A percentile compares a stretch with the other conserved stretches of the same genome.
These are phyloP conservation scores for Zea mays DNA, from an alignment of 176 grass and related monocot species.

Conservation along the genomic window Zm-B73-REFERENCE-NAM-5.0 NC_050096.1:285380501-285381000, in stretches of 20 bases:
- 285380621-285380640: slow-evolving; percentile 82
- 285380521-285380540: slow-evolving; percentile 40
- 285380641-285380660: slow-evolving; percentile 93
- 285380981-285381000: slow-evolving; percentile 80
- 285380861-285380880: slow-evolving; percentile 94
- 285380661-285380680: slow-evolving; percentile 82
- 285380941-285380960: slow-evolving; percentile 86
- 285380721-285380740: slow-evolving; percentile 82
- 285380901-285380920: slow-evolving; percentile 98
- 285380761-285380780: slow-evolving; percentile 93
- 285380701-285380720: slow-evolving; percentile 69
- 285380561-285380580: slow-evolving; percentile 72
- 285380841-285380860: slow-evolving; percentile 95
- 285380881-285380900: slow-evolving; percentile 94
- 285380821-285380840: slow-evolving; percentile 85
- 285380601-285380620: slow-evolving; percentile 93
- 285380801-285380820: slow-evolving; percentile 88
- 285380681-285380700: slow-evolving; percentile 60
- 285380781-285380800: slow-evolving; percentile 93
- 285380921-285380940: slow-evolving; percentile 91
- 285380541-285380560: slow-evolving; percentile 38
- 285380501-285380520: slow-evolving; percentile 20
- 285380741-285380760: slow-evolving; percentile 67
- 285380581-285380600: slow-evolving; percentile 95
- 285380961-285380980: slow-evolving; percentile 95